A percentile compares a stretch with the other conserved stretches of the same genome.
phyloP scores from a whole-genome alignment of 495 filamentous ascomycete species.

The Penicillium salamii region DNA sequence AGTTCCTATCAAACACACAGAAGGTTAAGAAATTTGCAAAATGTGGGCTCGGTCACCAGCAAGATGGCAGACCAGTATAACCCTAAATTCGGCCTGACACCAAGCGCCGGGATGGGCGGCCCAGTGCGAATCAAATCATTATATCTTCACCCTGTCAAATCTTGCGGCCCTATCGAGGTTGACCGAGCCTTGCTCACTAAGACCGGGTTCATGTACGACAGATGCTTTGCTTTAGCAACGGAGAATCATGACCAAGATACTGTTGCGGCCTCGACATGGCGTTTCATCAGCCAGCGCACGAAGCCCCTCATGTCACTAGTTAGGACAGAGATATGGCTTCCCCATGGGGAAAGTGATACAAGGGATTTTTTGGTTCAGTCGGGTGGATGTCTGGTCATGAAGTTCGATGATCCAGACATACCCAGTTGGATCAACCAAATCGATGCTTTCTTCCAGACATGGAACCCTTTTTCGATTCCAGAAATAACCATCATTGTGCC shows the following conservation, averaged over 20 bases:
- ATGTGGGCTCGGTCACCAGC: background rate
- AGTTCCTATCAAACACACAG: background rate
- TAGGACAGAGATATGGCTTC: conserved; percentile 14
- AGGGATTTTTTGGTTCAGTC: conserved; percentile 8
- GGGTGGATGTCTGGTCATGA: conserved; percentile 13
- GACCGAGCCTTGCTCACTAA: conserved; percentile 14
- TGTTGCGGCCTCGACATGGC: conserved; percentile 5
- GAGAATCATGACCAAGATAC: background rate
- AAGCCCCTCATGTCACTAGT: conserved; percentile 20
- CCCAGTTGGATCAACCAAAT: conserved; percentile 6
- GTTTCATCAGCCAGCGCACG: conserved; percentile 23
- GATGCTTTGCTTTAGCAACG: conserved; percentile 13
- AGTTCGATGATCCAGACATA: conserved; percentile 8
- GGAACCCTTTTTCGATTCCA: conserved; percentile 1
- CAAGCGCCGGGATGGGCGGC: background rate
- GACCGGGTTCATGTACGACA: conserved; percentile 14
- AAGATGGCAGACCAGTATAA: conserved; percentile 1
- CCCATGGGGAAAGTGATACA: conserved; percentile 1
- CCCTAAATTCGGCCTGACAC: conserved; percentile 2
- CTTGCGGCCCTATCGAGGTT: conserved; percentile 15
- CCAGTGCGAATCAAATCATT: conserved; percentile 12
- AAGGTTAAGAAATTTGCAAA: conserved; percentile 2
- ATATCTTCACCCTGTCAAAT: conserved; percentile 20
- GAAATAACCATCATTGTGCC: conserved; percentile 10
- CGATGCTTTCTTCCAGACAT: conserved; percentile 8